Conservation (phyloP, 1,139 yeast species). For the Pichia sp. region DNA sequence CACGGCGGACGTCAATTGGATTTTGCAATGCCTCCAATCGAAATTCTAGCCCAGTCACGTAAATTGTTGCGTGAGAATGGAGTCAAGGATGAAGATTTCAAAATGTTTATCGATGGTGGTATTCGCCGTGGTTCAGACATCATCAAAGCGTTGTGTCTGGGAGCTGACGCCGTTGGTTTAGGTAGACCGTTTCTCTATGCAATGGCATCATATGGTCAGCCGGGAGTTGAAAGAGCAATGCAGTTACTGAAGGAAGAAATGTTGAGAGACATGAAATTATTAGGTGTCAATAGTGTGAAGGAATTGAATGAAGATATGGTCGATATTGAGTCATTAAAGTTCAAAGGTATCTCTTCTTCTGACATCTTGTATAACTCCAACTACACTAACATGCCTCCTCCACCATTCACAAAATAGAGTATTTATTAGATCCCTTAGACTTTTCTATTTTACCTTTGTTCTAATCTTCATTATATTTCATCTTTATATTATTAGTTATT, state of each 20-base stretch:
- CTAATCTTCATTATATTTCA: background rate
- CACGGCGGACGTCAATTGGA: slow-evolving; percentile 78
- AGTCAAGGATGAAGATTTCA: slow-evolving; percentile 37
- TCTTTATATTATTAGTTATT: background rate
- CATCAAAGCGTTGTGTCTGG: slow-evolving; percentile 61
- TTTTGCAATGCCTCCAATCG: slow-evolving; percentile 62
- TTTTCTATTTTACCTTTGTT: too few species aligned
- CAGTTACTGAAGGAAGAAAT: slow-evolving; percentile 51
- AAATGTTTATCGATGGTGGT: slow-evolving; percentile 61
- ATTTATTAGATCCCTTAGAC: background rate
- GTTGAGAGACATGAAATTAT: slow-evolving; percentile 51
- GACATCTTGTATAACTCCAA: slow-evolving; percentile 40
- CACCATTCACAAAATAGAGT: slow-evolving; percentile 8
- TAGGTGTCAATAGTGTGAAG: slow-evolving; percentile 47
- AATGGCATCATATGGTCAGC: slow-evolving; percentile 66
- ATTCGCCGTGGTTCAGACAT: slow-evolving; percentile 67
- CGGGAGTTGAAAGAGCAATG: slow-evolving; percentile 56
- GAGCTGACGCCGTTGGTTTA: slow-evolving; percentile 69
- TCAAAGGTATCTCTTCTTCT: slow-evolving; percentile 35
- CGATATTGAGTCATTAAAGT: slow-evolving; percentile 39
- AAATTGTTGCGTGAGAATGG: slow-evolving; percentile 48
- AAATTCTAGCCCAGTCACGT: slow-evolving; percentile 60
- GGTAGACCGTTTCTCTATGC: slow-evolving; percentile 73
- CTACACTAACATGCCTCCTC: slow-evolving; percentile 25
- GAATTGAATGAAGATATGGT: slow-evolving; percentile 46